phyloP scores from a whole-genome alignment of 352 stramenopile genomes.

The Phytopythium aichiense region DNA sequence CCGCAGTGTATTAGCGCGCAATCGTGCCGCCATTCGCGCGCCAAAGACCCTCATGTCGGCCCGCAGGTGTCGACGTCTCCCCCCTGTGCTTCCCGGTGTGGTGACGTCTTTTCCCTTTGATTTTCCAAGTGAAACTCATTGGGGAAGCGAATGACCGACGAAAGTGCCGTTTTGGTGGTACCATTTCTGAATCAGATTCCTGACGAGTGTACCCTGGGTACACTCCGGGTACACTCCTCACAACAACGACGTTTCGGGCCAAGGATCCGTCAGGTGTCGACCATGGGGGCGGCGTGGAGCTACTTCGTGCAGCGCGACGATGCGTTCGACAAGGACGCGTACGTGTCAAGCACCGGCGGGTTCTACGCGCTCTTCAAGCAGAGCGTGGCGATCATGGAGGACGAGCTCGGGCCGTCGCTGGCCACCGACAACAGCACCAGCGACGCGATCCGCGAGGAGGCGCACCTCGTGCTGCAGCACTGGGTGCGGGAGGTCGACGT shows the following conservation, averaged over 20 bases:
- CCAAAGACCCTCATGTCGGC: neutral
- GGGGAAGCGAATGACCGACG: too few species aligned
- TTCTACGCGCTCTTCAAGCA: conserved; percentile 37
- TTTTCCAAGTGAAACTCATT: neutral
- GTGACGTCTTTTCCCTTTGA: neutral
- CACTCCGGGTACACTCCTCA: too few species aligned
- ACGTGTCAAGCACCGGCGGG: conserved; percentile 10
- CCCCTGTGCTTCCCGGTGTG: neutral
- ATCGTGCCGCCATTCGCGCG: neutral
- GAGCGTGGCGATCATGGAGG: conserved; percentile 27
- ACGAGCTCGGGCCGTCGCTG: neutral
- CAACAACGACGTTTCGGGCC: neutral
- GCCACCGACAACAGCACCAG: conserved; percentile 6
- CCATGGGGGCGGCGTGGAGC: conserved; percentile 31
- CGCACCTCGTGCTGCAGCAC: conserved; percentile 43
- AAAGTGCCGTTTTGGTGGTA: neutral
- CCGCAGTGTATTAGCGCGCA: neutral
- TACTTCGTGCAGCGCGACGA: conserved; percentile 18
- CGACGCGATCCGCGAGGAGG: conserved; percentile 18
- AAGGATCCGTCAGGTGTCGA: neutral
- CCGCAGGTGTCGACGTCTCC: neutral
- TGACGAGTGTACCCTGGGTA: too few species aligned
- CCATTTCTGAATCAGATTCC: too few species aligned
- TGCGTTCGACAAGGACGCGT: conserved; percentile 27
- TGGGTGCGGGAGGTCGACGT: conserved; percentile 38